phyloP scores from a whole-genome alignment of 2,329 filamentous ascomycete species.

The Xylariaceae sp. region DNA sequence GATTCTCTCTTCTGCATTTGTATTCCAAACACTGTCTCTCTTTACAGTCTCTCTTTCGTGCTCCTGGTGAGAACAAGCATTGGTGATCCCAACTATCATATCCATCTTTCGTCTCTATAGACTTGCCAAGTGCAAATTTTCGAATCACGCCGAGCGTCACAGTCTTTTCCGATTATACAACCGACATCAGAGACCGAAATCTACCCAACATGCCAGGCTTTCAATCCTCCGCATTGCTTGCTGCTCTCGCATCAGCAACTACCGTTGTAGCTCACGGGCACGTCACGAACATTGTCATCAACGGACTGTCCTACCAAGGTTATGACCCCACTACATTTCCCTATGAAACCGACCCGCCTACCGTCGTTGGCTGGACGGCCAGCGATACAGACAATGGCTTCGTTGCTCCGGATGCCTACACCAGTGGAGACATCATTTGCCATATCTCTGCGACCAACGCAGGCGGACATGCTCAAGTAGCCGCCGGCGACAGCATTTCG shows the following conservation, averaged over 20 bases:
- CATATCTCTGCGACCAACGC: slow-evolving; percentile 40
- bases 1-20: slow-evolving; percentile 17
- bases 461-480: slow-evolving; percentile 36
- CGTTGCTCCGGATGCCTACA: slow-evolving; percentile 44
- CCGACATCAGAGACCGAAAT: slow-evolving; percentile 3
- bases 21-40: slow-evolving; percentile 16
- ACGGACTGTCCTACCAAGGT: slow-evolving; percentile 39
- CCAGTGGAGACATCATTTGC: slow-evolving; percentile 45
- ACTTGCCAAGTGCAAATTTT: slow-evolving; percentile 6
- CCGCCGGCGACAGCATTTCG: slow-evolving; percentile 43
- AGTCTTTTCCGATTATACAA: slow-evolving; percentile 11
- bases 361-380: slow-evolving; percentile 39
- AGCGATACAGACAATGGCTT: slow-evolving; percentile 42
- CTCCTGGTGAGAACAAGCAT: slow-evolving; percentile 27
- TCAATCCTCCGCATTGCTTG: slow-evolving; percentile 17
- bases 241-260: slow-evolving; percentile 22
- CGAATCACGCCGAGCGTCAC: slow-evolving; percentile 2
- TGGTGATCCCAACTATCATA: slow-evolving; percentile 11
- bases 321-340: slow-evolving; percentile 38
- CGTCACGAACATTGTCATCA: slow-evolving; percentile 39
- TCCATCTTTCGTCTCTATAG: not conserved
- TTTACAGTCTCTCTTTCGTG: slow-evolving; percentile 22
- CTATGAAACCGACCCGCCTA: slow-evolving; percentile 35
- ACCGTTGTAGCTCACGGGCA: slow-evolving; percentile 38
- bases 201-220: slow-evolving; percentile 21